These are phyloP conservation scores for Dryadomyces quercivorus DNA, from an alignment of 2,329 filamentous ascomycete species.

Conservation along the genomic window DNA sequence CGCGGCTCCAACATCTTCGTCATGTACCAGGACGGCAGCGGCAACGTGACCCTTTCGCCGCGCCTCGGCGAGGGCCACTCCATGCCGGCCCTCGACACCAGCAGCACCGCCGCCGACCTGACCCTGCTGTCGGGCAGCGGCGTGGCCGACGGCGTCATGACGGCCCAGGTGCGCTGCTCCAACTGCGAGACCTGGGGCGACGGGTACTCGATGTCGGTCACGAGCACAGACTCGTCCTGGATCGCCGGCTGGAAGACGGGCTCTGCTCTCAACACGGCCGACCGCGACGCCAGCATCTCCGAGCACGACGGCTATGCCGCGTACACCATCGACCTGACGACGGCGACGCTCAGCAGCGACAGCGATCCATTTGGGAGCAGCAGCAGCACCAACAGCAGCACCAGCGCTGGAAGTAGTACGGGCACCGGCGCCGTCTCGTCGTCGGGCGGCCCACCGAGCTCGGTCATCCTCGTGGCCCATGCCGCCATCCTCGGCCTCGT, in stretches of 20 bases:
- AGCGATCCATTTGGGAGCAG: constrained; percentile 36
- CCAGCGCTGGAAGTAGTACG: not conserved
- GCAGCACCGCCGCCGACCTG: constrained; percentile 27
- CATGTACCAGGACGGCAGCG: constrained; percentile 44
- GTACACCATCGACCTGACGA: constrained; percentile 36
- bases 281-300: constrained; percentile 25
- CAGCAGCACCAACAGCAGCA: constrained; percentile 4
- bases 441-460: not conserved
- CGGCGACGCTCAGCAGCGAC: constrained; percentile 32
- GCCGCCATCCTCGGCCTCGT: constrained; percentile 50
- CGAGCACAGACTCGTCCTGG: constrained; percentile 30
- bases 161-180: constrained; percentile 45
- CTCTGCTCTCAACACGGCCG: constrained; percentile 29
- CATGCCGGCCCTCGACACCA: constrained; percentile 32
- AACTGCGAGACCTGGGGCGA: constrained; percentile 39
- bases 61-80: constrained; percentile 34
- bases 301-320: constrained; percentile 31
- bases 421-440: not conserved
- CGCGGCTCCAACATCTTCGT: constrained; percentile 47
- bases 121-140: constrained; percentile 48
- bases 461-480: constrained; percentile 28
- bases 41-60: constrained; percentile 50
- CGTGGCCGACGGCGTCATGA: constrained; percentile 36
- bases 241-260: constrained; percentile 43
- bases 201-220: constrained; percentile 28